A percentile compares a stretch with the other conserved stretches of the same genome.
Conservation (phyloP, 2,329 filamentous ascomycete genomes). For the Sclerotinia minor region DNA sequence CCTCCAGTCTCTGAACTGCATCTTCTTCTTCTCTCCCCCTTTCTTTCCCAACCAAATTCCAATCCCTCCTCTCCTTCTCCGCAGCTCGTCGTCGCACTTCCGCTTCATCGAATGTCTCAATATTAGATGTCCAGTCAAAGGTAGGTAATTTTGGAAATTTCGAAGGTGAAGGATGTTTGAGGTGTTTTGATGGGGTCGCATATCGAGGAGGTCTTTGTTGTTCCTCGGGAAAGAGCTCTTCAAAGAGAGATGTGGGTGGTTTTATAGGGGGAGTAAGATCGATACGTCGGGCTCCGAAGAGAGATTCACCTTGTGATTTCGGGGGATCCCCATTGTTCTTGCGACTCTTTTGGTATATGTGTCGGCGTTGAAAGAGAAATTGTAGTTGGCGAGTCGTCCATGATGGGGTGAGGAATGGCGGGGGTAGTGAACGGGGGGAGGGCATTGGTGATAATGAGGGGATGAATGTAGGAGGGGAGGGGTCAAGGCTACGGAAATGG, state of each 20-base stretch:
- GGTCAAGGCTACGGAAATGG: conserved; percentile 22
- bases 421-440: conserved; percentile 45
- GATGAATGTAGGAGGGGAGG: conserved; percentile 6
- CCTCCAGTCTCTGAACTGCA: conserved; percentile 6
- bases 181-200: background rate
- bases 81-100: conserved; percentile 16
- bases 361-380: conserved; percentile 22
- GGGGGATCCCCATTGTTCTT: conserved; percentile 13
- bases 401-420: conserved; percentile 47
- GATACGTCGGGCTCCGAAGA: conserved; percentile 11
- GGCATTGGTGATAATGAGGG: conserved; percentile 44
- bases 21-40: conserved; percentile 5
- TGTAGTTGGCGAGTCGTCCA: conserved; percentile 44
- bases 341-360: conserved; percentile 29
- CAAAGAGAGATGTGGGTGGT: conserved; percentile 43
- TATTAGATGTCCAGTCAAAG: conserved; percentile 34
- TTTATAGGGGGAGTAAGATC: conserved; percentile 1
- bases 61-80: conserved; percentile 16
- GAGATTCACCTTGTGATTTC: conserved; percentile 15
- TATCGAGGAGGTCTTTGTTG: background rate
- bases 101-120: conserved; percentile 9
- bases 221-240: conserved; percentile 58
- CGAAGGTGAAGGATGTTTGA: background rate
- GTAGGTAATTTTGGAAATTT: conserved; percentile 36
- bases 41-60: conserved; percentile 5